Base-by-base conservation (phyloP, 306 rosid species). In the Trifolium repens region DNA sequence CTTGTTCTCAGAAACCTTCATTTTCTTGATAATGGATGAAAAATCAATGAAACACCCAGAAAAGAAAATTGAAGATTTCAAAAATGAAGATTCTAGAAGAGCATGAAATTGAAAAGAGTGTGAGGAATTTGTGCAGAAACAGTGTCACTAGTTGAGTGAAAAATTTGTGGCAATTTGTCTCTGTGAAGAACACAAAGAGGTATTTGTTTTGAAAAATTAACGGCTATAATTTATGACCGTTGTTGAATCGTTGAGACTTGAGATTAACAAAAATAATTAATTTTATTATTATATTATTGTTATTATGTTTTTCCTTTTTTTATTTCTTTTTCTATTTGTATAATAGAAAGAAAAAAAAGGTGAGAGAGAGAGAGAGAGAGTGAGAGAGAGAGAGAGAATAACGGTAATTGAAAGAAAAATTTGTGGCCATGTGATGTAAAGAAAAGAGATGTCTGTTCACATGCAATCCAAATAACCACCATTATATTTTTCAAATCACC, bases 191-290 rank as follows among this genome's bases (percentile, higher is more conserved):
- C 53, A 63, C 50, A 64, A 22, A 22, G 22, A 58, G 67, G 68
- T 40, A 69, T 59, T 26, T 67, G 57, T 84, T 82, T 84, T 86
- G 81, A 85, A 89, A 90, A 89, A 49, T 67, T 84, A 94, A 92
- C 99, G 99, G 99, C 99, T 92, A 94, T 89, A 59, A 74, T 62
- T 86, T 1, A 8, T 80, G 88, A 78, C 91, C 99, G 97, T 92
- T 94, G 97, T 92, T 94, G 80, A 96, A 90, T 94, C 76, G n/a
- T 46, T 66, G 40, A 32, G 17, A 68, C 70, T 46, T 66, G 40
- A 32, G 17, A 68, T 72, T 64, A 52, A 67, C 62, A 27, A 46
- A 3, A 71, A 27, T 1, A 17, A 32, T 32, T 32, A 32, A 32
- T 32, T 32, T 32, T 32, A 84, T 26, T 39, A 74, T 37, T 59